Conservation (phyloP, 1,284 basidiomycete species). For the Fomitopsis schrenkii region DNA sequence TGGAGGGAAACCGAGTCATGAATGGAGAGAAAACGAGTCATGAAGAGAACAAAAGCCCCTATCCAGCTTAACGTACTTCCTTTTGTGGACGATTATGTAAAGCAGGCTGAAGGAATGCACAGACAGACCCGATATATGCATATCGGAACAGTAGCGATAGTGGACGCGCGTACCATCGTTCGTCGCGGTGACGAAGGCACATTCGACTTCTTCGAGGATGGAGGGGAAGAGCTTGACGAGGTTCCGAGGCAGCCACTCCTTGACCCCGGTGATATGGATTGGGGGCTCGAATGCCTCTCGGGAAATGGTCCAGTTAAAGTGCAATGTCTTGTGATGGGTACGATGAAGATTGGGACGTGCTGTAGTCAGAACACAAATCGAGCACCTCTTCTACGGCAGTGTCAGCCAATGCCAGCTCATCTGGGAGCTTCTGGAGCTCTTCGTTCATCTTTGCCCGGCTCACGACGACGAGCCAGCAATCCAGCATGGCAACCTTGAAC, state of each 20-base stretch:
- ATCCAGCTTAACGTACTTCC: too few relatives aligned
- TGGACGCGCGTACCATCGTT: too few relatives aligned
- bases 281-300: background rate
- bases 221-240: background rate
- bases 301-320: background rate
- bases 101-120: too few relatives aligned
- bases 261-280: background rate
- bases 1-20: too few relatives aligned
- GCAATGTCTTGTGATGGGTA: constrained; percentile 9
- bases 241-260: background rate
- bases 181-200: background rate
- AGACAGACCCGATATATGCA: too few relatives aligned
- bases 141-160: too few relatives aligned
- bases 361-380: background rate
- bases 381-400: background rate
- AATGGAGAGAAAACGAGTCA: too few relatives aligned
- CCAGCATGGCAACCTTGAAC: constrained; percentile 31
- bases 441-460: constrained; percentile 29
- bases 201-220: background rate
- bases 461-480: constrained; percentile 30
- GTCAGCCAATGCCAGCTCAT: constrained; percentile 29
- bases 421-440: constrained; percentile 30
- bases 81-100: too few relatives aligned
- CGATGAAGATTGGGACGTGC: background rate
- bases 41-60: too few relatives aligned